These are phyloP conservation scores for Carex parvula DNA, from an alignment of 176 grass and related monocot genomes.

Conservation along the genomic window DNA sequence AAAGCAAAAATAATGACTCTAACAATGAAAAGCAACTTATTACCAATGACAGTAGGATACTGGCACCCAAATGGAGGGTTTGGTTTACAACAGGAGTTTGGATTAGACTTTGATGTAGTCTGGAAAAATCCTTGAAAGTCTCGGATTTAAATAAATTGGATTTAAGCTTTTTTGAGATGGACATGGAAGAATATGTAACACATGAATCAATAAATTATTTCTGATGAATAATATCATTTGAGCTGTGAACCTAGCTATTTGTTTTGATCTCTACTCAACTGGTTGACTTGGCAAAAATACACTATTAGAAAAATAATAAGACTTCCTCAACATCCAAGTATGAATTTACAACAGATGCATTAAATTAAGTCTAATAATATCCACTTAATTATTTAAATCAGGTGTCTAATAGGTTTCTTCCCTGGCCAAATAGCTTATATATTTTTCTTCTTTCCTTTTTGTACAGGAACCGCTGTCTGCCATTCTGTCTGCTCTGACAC, in stretches of 20 bases:
- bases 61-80: background rate
- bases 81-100: background rate
- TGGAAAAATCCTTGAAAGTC: background rate
- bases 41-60: background rate
- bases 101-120: background rate
- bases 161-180: background rate
- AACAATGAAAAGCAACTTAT: background rate
- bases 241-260: background rate
- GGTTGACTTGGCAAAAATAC: background rate
- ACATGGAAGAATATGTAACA: background rate
- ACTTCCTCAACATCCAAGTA: background rate
- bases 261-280: background rate
- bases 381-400: background rate
- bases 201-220: background rate
- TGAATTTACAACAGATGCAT: background rate
- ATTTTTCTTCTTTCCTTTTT: background rate
- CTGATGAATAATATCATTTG: background rate
- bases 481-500: constrained; percentile 69
- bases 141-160: background rate
- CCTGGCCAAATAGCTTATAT: background rate
- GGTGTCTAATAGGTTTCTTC: background rate
- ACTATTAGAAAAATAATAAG: background rate
- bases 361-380: background rate
- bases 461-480: constrained; percentile 76
- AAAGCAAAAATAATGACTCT: background rate